phyloP scores from a whole-genome alignment of 441 rosid genomes.

The Erysimum cheiri region DNA sequence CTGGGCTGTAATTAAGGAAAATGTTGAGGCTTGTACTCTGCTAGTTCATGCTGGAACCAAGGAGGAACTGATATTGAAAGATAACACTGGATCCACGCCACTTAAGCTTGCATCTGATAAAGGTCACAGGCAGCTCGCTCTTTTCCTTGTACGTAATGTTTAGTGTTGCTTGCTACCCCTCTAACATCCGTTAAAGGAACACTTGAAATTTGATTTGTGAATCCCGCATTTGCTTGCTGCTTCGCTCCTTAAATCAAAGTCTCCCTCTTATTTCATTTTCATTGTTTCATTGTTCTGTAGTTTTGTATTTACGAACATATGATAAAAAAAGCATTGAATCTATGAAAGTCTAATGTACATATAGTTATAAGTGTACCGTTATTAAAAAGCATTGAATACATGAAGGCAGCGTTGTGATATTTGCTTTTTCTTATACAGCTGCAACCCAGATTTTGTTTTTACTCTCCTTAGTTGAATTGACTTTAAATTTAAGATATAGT shows the following conservation, averaged over 20 bases:
- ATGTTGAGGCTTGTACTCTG: slow-evolving; percentile 77
- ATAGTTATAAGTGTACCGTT: slow-evolving; percentile 11
- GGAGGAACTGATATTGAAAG: slow-evolving; percentile 69
- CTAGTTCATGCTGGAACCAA: slow-evolving; percentile 92
- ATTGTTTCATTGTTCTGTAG: not conserved
- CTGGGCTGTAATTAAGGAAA: slow-evolving; percentile 87
- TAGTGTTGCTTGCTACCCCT: slow-evolving; percentile 35
- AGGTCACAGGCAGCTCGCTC: slow-evolving; percentile 89
- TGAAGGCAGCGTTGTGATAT: slow-evolving; percentile 1
- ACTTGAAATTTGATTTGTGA: slow-evolving; percentile 13
- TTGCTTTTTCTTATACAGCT: slow-evolving; percentile 12
- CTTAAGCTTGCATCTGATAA: slow-evolving; percentile 86
- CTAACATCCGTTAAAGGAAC: slow-evolving; percentile 1
- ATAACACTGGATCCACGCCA: slow-evolving; percentile 87
- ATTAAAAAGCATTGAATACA: not conserved
- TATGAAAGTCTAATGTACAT: not conserved
- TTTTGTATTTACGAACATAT: not conserved
- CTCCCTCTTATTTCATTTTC: slow-evolving; percentile 16
- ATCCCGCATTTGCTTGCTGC: not conserved
- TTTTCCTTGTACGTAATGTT: slow-evolving; percentile 85
- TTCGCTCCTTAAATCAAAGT: slow-evolving; percentile 16
- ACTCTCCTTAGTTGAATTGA: not conserved
- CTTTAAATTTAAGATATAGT: slow-evolving; percentile 15
- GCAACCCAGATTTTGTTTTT: not conserved
- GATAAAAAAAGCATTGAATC: not conserved